Base-by-base conservation (phyloP, 2,329 filamentous ascomycete genomes). In the Pseudogymnoascus sp. region DNA sequence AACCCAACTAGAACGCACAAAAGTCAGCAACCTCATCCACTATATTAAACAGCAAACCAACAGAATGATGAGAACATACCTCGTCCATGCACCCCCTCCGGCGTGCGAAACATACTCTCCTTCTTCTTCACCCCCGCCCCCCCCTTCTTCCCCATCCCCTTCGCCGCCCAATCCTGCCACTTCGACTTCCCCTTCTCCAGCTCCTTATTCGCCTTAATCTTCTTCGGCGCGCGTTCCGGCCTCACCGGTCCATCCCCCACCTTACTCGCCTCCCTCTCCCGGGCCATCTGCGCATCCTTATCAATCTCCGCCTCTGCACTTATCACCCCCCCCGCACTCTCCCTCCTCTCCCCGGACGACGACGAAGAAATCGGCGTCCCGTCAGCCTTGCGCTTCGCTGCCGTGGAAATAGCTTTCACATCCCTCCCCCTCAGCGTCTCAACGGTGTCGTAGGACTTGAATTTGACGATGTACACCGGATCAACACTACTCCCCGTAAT, bases 61-160 rank as follows among this genome's bases (percentile, higher is more conserved):
- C 14, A 28, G 46, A 46, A 67, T 46, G 65, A 66, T 66, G 50
- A 61, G 61, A 65, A 70, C 82, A 69, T 78, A 96, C 93, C 93
- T 89, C 92, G 85, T 64, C 90, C 93, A 71, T 91, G 85, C 23
- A 95, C 84, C 66, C 91, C 88, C 34, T 96, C 92, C 0, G 92
- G 91, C 2, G 93, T 97, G 56, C 93, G 87, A 75, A 97, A 97
- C 93, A 97, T 97, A 81, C 91, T 96, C 59, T 96, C 91, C 78
- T 96, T 96, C 79, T 93, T 93, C 34, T 60, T 60, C 18, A 60
- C 37, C 12, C 59, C 59, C 18, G 34, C 18, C 23, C 75, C 75
- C 44, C 78, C 68, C 74, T 88, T 89, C 67, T 81, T 84, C 67
- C 85, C 79, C 73, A 91, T 93, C 56, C 82, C 84, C 75, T 96